Base-by-base conservation (phyloP, 371 early-diverging fungal genomes). In the Homolaphlyctis polyrhiza region DNA sequence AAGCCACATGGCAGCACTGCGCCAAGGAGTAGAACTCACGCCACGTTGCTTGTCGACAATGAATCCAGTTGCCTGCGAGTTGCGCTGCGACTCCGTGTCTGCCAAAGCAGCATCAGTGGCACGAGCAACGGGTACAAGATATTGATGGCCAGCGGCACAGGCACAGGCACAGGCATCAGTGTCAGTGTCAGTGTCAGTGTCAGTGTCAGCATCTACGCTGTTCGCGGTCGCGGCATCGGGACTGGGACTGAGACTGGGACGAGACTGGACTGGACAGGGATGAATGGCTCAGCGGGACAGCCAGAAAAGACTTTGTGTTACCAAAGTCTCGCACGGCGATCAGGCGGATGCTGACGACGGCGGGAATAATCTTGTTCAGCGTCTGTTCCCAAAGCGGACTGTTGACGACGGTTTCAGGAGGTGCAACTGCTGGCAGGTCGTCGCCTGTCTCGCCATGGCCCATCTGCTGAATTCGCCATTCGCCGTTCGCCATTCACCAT, bases 61-160 rank as follows among this genome's bases (percentile, higher is more conserved):
- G 57, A 77, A 74, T 2, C 77, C 77, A 2, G 68, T 66, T 14
- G 77, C 77, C 61, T 77, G 74, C 1, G 74, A 74, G 2, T 71
- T 61, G 18, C 72, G 28, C 58, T 73, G 73, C 29, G 65, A 36
- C 55, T 77, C 74, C n/a, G 77, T 74, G 63, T 77, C 75, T 70
- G 60, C n/a, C 30, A 27, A 18, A 14, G 43, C 25, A 0, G 16
- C 23, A 64, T 29, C 14, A 1, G 36, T n/a, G n/a, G n/a, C n/a
- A n/a, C n/a, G n/a, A n/a, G n/a, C n/a, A n/a, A n/a, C n/a, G 1
- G n/a, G 25, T 1, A 13, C 29, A 55, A 33, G 33, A 30, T 11
- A 5, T 2, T n/a, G n/a, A n/a, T n/a, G n/a, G n/a, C n/a, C n/a
- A n/a, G n/a, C n/a, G n/a, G n/a, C n/a, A 16, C 57, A 63, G 28